Percentiles rank a stretch among this genome's conserved stretches.
Evolutionary conservation across 2,329 filamentous ascomycete genomes (phyloP).

Genomic region (Colletotrichum melonis): DNA sequence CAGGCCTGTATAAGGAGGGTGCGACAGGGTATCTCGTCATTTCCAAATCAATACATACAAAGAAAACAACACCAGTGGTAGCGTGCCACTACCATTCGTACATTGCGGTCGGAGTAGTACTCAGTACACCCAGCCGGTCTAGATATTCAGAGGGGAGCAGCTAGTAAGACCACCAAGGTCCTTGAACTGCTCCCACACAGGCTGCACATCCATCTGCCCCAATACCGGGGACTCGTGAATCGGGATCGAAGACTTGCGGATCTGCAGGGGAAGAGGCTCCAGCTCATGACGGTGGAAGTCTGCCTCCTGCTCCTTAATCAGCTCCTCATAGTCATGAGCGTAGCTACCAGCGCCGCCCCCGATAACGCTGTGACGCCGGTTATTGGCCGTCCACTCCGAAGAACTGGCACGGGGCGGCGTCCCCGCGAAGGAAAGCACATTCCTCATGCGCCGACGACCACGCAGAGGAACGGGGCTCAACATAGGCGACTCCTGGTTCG

Average conservation of each 20-base stretch:
- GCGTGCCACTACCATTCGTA: neutral
- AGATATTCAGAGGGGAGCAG: constrained; percentile 20
- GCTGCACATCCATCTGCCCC: constrained; percentile 38
- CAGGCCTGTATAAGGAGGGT: constrained; percentile 20
- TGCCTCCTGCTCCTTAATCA: constrained; percentile 38
- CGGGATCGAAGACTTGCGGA: constrained; percentile 33
- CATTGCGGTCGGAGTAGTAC: too few species aligned
- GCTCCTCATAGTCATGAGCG: constrained; percentile 41
- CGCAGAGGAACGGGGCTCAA: constrained; percentile 39
- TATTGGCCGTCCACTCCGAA: neutral
- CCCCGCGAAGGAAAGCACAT: constrained; percentile 21
- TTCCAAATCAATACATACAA: constrained; percentile 28
- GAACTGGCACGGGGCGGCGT: constrained; percentile 5
- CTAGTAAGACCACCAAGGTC: constrained; percentile 57
- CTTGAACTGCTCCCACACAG: constrained; percentile 59
- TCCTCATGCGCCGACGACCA: constrained; percentile 42
- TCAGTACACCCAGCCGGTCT: neutral
- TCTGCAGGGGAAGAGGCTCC: constrained; percentile 37
- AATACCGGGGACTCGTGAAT: constrained; percentile 10
- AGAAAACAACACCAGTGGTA: neutral
- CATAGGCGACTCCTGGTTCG: constrained; percentile 25
- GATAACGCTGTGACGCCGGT: constrained; percentile 16
- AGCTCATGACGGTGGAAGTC: constrained; percentile 28
- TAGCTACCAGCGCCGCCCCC: constrained; percentile 33
- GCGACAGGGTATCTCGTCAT: constrained; percentile 34